Evolutionary conservation across 768 basidiomycete species (phyloP), one percentile per base, ranked within the genome.

Genomic region (Austroboletus eburneus): DNA sequence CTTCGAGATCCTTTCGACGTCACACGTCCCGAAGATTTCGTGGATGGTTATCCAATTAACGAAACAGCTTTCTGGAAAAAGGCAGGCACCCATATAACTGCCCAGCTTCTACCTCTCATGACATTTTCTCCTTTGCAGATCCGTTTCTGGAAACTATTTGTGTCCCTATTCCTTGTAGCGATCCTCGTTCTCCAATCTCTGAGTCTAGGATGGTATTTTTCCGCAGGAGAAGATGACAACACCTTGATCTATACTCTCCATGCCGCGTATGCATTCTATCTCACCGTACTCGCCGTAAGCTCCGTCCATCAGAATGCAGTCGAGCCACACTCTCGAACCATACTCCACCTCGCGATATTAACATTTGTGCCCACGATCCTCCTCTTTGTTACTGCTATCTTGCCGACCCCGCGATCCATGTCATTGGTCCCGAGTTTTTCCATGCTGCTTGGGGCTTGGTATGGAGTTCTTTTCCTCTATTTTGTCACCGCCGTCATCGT

Each of bases 11-110:
- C 83, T 10, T 87, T 86, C 58, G 78, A 81, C 59, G 81, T 91
- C n/a, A 77, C 80, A n/a, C 79, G 61, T n/a, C 77, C 81, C 8
- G 83, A 85, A 59, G 89, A 91, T 54, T 54, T 78, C 29, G 49
- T 81, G 12, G 82, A 87, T 50, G 86, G 86, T 3, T 75, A 76
- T 43, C 82, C 87, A 8, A 69, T 87, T 33, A 66, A 85, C 20
- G 82, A 77, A 42, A 71, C 69, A 4, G 65, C 47, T 3, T 89
- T 89, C 63, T 83, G 81, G 82, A 54, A 57, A 16, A 67, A 69
- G 64, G 82, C 77, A 54, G 37, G 75, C 65, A 39, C 27, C 4
- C 21, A 9, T 9, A 29, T 22, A 46, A 20, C 13, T 35, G 22
- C 12, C 4, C n/a, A 1, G 20, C 45, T 29, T 32, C n/a, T n/a